A percentile compares a stretch with the other conserved stretches of the same genome.
Conservation (phyloP, 495 filamentous ascomycete species). For the Penicillium taxi region DNA sequence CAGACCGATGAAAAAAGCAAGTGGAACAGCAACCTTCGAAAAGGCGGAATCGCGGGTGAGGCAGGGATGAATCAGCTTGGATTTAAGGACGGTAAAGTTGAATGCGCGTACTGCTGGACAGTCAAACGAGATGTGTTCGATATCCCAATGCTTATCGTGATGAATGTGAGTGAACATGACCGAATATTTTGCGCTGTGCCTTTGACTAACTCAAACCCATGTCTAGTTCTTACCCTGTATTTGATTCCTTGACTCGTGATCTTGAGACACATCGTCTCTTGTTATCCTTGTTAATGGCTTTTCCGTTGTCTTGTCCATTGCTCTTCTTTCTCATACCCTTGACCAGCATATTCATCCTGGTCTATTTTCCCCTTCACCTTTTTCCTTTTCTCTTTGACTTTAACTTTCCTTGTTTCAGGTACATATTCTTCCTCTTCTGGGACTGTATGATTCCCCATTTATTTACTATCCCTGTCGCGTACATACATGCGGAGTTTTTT, state of each 20-base stretch:
- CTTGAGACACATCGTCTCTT: background rate
- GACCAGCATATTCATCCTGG: constrained; percentile 3
- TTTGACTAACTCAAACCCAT: constrained; percentile 7
- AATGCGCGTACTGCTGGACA: constrained; percentile 93
- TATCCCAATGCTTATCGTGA: constrained; percentile 95
- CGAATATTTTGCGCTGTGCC: background rate
- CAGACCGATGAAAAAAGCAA: constrained; percentile 38
- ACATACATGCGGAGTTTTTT: constrained; percentile 14
- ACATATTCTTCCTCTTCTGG: constrained; percentile 13
- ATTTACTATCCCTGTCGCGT: constrained; percentile 9
- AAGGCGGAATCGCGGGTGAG: constrained; percentile 61
- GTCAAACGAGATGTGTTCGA: constrained; percentile 96
- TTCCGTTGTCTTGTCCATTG: constrained; percentile 6
- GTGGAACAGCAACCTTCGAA: constrained; percentile 40
- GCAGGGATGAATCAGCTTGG: constrained; percentile 66
- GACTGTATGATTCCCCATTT: constrained; percentile 25
- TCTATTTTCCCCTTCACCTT: constrained; percentile 2
- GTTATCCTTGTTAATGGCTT: background rate
- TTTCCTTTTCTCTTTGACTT: constrained; percentile 8
- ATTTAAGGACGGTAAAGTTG: constrained; percentile 81
- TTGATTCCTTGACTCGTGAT: constrained; percentile 19
- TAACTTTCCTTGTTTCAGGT: constrained; percentile 3
- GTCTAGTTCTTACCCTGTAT: constrained; percentile 42
- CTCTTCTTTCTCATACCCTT: constrained; percentile 16
- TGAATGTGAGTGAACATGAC: constrained; percentile 70